Evolutionary conservation across 306 rosid genomes (phyloP).

Genomic region (Citrullus amarus): DNA sequence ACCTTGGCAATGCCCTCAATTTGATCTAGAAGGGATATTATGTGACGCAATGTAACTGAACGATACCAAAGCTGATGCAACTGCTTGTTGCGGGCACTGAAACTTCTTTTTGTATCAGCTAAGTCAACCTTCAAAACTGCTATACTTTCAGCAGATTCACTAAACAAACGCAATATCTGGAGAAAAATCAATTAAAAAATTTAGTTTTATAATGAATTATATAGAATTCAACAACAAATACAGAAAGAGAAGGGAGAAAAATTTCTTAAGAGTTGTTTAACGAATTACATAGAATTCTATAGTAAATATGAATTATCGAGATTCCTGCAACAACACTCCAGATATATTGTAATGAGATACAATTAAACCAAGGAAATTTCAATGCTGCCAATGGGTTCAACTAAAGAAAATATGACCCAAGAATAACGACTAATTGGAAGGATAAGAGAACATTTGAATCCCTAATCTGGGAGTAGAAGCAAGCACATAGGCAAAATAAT

Average conservation of each 20-base stretch:
- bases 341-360: neutral
- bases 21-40: constrained; percentile 94
- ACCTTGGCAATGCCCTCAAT: constrained; percentile 98
- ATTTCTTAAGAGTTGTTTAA: neutral
- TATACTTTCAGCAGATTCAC: constrained; percentile 82
- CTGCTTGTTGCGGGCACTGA: constrained; percentile 91
- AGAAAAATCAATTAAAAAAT: neutral
- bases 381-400: neutral
- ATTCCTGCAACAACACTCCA: neutral
- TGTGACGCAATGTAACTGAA: constrained; percentile 91
- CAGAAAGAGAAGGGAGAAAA: neutral
- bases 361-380: neutral
- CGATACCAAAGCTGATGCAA: constrained; percentile 99
- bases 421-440: neutral
- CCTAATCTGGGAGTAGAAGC: neutral
- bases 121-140: constrained; percentile 75
- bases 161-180: constrained; percentile 92
- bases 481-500: neutral
- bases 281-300: neutral
- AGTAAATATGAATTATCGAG: neutral
- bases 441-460: neutral
- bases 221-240: neutral
- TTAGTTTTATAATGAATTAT: neutral
- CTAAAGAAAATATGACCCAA: neutral
- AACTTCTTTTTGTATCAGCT: constrained; percentile 71